Evolutionary conservation across 164 flowering plant genomes (phyloP), one percentile per base, ranked within the genome.

Genomic region (Vitis amurensis): DNA sequence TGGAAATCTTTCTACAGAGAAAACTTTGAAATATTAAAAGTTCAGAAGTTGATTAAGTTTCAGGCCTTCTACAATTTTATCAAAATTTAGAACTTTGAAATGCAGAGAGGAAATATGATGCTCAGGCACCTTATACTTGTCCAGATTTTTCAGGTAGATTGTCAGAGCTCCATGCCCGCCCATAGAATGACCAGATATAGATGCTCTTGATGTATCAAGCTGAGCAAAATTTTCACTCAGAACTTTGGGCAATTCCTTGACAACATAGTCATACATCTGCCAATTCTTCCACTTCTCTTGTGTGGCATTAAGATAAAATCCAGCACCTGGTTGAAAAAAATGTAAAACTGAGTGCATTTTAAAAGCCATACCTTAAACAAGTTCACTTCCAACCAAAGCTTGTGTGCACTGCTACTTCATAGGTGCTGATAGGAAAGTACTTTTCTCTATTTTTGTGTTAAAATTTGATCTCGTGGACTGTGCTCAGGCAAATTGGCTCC

Each of bases 261-360:
- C 98, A 65, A 93, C 82, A 83, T 93, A 96, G 70, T 96, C 98
- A 82, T 96, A 96, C 99, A 96, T 93, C 12, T 79, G 92, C 98
- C 99, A 93, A 81, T 93, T 93, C 81, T 96, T 96, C 99, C 99
- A 96, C 78, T 96, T 96, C 77, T 92, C 96, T 76, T 91, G 94
- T 17, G 88, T 96, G 19, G 98, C 99, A 92, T 96, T 96, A 31
- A 96, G 84, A 80, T 93, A 93, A 79, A 96, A 96, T 69, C 98
- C 99, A 76, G 99, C 99, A 73, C 97, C 98, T 96, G 81, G 14
- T 68, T 59, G 13, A 67, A 57, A 67, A 61, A 50, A 19, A n/a
- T 0, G 2, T 5, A 37, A 37, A 37, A 37, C 44, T 37, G 44
- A 37, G 5, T 37, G 7, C 44, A 37, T 37, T 37, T n/a, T 48